Conservation (phyloP, 2,329 filamentous ascomycete species). For the Fusarium oligoseptatum region DNA sequence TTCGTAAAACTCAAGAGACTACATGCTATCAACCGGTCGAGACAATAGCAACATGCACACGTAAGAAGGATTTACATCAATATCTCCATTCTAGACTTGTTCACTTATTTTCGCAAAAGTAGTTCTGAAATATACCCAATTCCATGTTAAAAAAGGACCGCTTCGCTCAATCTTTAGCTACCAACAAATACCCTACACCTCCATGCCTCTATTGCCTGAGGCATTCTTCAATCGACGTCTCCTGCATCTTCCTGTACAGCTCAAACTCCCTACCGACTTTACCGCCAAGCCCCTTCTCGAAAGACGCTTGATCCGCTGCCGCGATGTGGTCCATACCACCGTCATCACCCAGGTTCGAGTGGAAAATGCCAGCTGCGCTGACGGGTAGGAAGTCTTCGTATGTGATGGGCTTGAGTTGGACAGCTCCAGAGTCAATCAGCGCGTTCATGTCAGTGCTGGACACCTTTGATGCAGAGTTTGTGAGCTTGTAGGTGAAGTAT, state of each 20-base stretch:
- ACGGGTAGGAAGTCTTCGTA: slow-evolving; percentile 67
- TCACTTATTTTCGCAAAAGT: background rate
- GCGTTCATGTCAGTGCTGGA: slow-evolving; percentile 44
- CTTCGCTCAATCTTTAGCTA: background rate
- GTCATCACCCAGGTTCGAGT: slow-evolving; percentile 51
- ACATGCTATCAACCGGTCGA: background rate
- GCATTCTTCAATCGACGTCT: background rate
- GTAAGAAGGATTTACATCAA: background rate
- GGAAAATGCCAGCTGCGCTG: slow-evolving; percentile 63
- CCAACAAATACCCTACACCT: background rate
- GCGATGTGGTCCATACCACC: background rate
- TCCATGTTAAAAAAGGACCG: background rate
- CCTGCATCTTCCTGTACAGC: background rate
- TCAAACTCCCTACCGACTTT: background rate
- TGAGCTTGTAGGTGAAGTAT: slow-evolving; percentile 51
- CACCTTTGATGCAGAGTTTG: slow-evolving; percentile 12
- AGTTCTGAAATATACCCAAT: background rate
- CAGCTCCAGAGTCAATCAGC: slow-evolving; percentile 45
- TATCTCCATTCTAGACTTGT: background rate
- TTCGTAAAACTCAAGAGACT: background rate
- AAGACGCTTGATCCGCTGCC: background rate
- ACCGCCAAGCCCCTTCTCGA: background rate
- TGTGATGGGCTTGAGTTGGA: slow-evolving; percentile 55
- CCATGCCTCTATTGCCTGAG: background rate
- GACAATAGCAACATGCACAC: background rate